Evolutionary conservation across 176 grass and related monocot species (phyloP), one percentile per base, ranked within the genome.

Genomic region (Musa beccarii): DNA sequence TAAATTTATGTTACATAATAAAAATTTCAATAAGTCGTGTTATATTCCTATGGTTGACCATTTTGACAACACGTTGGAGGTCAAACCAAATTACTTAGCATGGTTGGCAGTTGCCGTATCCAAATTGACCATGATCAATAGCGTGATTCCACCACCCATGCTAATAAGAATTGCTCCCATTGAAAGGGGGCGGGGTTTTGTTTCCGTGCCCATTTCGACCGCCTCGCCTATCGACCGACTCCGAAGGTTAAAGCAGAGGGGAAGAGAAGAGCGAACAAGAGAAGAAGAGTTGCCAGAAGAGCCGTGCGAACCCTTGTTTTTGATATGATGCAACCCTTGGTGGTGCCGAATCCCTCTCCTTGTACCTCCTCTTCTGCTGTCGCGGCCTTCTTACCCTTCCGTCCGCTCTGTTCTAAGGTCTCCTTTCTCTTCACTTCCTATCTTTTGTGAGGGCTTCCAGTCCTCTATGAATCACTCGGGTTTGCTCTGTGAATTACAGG

Each of bases 401-500:
- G 57, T 21, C 57, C 57, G 1, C 16, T 61, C 16, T 61, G 17
- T 20, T n/a, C n/a, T 9, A 61, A 61, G 16, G 57, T 61, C 57
- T 61, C 57, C 5, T 61, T 19, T 20, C 57, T 6, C 17, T 61
- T 19, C 19, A n/a, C 14, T 61, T 43, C 5, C 6, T 20, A 8
- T 20, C 6, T 8, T 61, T 61, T 21, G 19, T 61, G 4, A 8
- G 57, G 57, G 57, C 21, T 61, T 9, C 5, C n/a, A 19, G n/a
- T 21, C n/a, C 19, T 43, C 34, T 43, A 43, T 43, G 34, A 43
- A 43, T 43, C 57, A 19, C 57, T 1, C 57, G 15, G 57, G 17
- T 61, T n/a, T 61, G 2, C 19, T 10, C 8, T 78, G 52, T 53
- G 7, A 28, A 28, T 50, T 78, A 25, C 29, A 87, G 85, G 85